These are phyloP conservation scores for Tieghemostelium lacteum DNA, from an alignment of 78 protist genomes.

Conservation along the genomic window DNA sequence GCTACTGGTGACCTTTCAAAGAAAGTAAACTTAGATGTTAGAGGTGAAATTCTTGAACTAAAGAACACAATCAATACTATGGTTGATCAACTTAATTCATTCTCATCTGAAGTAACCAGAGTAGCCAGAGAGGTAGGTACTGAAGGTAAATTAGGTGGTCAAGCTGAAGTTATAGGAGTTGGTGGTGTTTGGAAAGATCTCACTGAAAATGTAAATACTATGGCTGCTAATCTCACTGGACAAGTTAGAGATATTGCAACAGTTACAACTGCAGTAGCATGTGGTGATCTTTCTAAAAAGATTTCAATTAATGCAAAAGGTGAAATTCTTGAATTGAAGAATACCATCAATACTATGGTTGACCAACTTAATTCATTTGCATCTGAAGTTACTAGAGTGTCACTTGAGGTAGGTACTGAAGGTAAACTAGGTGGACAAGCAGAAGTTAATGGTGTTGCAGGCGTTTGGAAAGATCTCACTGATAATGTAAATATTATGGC, in stretches of 20 bases:
- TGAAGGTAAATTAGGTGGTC: slow-evolving; percentile 76
- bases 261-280: slow-evolving; percentile 56
- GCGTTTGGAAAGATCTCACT: slow-evolving; percentile 83
- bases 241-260: slow-evolving; percentile 69
- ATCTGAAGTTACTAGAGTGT: slow-evolving; percentile 69
- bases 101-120: slow-evolving; percentile 68
- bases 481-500: slow-evolving; percentile 85
- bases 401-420: slow-evolving; percentile 76
- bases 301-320: slow-evolving; percentile 46
- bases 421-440: slow-evolving; percentile 85
- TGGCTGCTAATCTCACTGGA: slow-evolving; percentile 66
- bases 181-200: slow-evolving; percentile 76
- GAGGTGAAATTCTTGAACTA: slow-evolving; percentile 53
- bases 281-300: slow-evolving; percentile 62
- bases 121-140: slow-evolving; percentile 76
- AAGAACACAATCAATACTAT: slow-evolving; percentile 63
- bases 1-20: slow-evolving; percentile 67
- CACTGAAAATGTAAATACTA: slow-evolving; percentile 77
- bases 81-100: slow-evolving; percentile 36
- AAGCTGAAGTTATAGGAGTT: slow-evolving; percentile 58
- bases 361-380: slow-evolving; percentile 56
- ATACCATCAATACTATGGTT: slow-evolving; percentile 71
- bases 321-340: slow-evolving; percentile 62
- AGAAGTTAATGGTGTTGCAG: slow-evolving; percentile 68
- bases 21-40: slow-evolving; percentile 14